These are phyloP conservation scores for Apophysomyces sp. DNA, from an alignment of 371 early-diverging fungal species.

Conservation along the genomic window DNA sequence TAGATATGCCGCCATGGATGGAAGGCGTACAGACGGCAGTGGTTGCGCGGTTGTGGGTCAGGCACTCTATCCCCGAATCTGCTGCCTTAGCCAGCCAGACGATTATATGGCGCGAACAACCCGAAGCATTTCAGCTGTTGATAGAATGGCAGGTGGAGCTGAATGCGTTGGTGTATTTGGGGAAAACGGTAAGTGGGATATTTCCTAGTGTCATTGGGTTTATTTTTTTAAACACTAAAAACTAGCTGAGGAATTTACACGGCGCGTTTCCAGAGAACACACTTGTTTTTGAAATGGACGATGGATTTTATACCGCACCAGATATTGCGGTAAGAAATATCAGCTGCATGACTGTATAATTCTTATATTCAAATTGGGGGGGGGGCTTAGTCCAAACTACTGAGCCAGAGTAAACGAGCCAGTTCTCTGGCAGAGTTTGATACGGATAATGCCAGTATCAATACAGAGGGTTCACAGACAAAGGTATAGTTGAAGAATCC, in stretches of 20 bases:
- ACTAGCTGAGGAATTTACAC: slow-evolving; percentile 36
- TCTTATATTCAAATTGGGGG: neutral
- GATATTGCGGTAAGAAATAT: slow-evolving; percentile 29
- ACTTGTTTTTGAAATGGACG: slow-evolving; percentile 49
- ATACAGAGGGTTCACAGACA: slow-evolving; percentile 14
- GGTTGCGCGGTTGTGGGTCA: slow-evolving; percentile 45
- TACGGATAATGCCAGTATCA: slow-evolving; percentile 18
- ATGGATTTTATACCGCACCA: slow-evolving; percentile 58
- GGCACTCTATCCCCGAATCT: slow-evolving; percentile 44
- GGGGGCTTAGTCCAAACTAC: slow-evolving; percentile 6
- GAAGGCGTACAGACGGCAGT: slow-evolving; percentile 33
- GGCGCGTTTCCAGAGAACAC: slow-evolving; percentile 52
- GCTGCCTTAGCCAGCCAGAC: slow-evolving; percentile 16
- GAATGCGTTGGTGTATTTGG: slow-evolving; percentile 43
- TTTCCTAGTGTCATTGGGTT: neutral
- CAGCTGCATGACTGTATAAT: neutral
- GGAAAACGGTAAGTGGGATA: slow-evolving; percentile 36
- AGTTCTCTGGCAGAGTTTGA: slow-evolving; percentile 14
- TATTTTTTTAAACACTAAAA: neutral
- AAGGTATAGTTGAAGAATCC: slow-evolving; percentile 13
- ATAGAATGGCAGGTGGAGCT: slow-evolving; percentile 56
- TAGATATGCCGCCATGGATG: slow-evolving; percentile 29
- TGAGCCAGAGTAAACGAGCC: slow-evolving; percentile 23
- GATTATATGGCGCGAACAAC: slow-evolving; percentile 10
- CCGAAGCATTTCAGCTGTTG: slow-evolving; percentile 33